These are phyloP conservation scores for Stagonosporopsis vannaccii DNA, from an alignment of 2,329 filamentous ascomycete genomes.

Conservation along the genomic window DNA sequence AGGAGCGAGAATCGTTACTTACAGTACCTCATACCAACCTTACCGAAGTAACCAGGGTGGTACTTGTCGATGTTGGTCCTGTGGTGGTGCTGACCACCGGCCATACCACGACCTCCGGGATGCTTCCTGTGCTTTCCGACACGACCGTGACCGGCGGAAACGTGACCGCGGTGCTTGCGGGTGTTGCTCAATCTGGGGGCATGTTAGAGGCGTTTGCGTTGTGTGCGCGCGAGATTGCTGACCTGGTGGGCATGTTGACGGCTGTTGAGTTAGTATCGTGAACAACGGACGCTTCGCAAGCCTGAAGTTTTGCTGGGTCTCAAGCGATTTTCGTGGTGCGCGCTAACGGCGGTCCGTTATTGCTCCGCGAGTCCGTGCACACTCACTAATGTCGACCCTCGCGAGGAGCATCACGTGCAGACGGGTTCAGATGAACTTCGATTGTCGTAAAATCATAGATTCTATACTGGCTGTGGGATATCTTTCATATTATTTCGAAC, in stretches of 20 bases:
- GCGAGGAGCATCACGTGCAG: constrained; percentile 6
- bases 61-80: constrained; percentile 91
- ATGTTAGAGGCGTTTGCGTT: constrained; percentile 9
- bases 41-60: constrained; percentile 99
- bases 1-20: constrained; percentile 44
- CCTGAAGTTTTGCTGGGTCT: constrained; percentile 12
- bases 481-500: background rate
- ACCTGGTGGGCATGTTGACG: constrained; percentile 44
- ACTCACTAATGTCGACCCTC: too few species aligned
- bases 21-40: constrained; percentile 71
- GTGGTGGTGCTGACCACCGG: constrained; percentile 99
- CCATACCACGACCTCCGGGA: constrained; percentile 75
- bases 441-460: background rate
- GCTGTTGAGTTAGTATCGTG: constrained; percentile 41
- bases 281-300: constrained; percentile 7
- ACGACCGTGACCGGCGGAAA: constrained; percentile 97
- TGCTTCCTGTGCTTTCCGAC: constrained; percentile 98
- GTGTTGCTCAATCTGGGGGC: constrained; percentile 38
- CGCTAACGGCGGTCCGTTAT: constrained; percentile 2
- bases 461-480: background rate
- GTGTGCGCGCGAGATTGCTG: constrained; percentile 10
- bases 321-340: constrained; percentile 7
- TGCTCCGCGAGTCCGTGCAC: constrained; percentile 11
- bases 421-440: background rate
- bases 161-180: constrained; percentile 78